Percentiles rank a stretch among this genome's conserved stretches.
These are phyloP conservation scores for Candida suzukii DNA, from an alignment of 805 yeast genomes.

Conservation along the genomic window DNA sequence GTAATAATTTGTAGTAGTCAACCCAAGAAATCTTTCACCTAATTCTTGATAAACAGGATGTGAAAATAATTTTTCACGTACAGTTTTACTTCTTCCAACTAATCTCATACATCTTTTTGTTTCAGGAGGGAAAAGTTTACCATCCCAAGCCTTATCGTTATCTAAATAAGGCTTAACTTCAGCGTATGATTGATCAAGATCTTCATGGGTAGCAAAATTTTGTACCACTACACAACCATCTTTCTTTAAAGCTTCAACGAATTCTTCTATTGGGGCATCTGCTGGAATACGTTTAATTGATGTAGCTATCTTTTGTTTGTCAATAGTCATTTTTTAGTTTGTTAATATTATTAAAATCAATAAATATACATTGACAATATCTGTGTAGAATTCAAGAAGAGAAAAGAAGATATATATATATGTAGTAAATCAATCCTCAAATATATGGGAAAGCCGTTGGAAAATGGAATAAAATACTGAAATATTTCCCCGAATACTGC, in stretches of 20 bases:
- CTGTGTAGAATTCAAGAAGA: too few relatives aligned
- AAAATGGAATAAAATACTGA: too few relatives aligned
- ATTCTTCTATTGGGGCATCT: conserved; percentile 5
- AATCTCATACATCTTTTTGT: conserved; percentile 13
- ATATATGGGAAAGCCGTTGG: too few relatives aligned
- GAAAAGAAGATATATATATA: too few relatives aligned
- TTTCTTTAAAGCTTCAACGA: conserved; percentile 7
- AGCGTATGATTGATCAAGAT: conserved; percentile 6
- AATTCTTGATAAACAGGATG: conserved; percentile 7
- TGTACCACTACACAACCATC: conserved; percentile 8
- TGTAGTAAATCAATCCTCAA: too few relatives aligned
- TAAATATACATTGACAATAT: too few relatives aligned
- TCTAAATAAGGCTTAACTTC: conserved; percentile 15
- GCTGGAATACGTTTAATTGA: neutral
- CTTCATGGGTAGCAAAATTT: conserved; percentile 8
- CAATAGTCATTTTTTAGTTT: neutral
- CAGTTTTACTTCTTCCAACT: conserved; percentile 10
- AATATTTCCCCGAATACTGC: too few relatives aligned
- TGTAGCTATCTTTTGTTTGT: neutral
- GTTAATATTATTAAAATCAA: neutral
- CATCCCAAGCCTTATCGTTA: conserved; percentile 16
- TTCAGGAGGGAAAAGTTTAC: conserved; percentile 17
- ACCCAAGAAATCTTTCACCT: conserved; percentile 6
- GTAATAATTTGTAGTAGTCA: conserved; percentile 8
- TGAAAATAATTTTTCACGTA: conserved; percentile 8